phyloP scores from a whole-genome alignment of 2,329 filamentous ascomycete species.

The Calonectria hongkongensis region DNA sequence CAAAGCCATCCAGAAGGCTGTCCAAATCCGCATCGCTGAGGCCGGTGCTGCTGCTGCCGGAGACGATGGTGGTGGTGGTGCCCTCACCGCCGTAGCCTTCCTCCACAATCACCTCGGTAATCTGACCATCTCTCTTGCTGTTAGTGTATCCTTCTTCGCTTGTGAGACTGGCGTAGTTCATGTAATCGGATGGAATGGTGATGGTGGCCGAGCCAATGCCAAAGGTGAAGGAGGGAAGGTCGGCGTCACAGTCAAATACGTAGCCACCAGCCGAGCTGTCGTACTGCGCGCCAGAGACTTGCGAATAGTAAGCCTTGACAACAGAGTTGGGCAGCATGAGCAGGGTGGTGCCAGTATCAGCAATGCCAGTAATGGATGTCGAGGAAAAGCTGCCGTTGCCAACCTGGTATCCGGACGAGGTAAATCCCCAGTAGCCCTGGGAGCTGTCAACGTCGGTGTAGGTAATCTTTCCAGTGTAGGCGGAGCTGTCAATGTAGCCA shows the following conservation, averaged over 20 bases:
- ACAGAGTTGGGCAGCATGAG: conserved; percentile 74
- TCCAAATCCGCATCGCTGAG: background rate
- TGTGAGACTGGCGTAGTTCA: conserved; percentile 68
- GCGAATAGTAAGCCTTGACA: conserved; percentile 68
- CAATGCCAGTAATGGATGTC: conserved; percentile 64
- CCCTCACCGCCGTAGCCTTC: background rate
- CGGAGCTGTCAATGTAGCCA: conserved; percentile 78
- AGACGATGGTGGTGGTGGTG: background rate
- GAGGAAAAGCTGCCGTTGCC: conserved; percentile 52
- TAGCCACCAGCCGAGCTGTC: conserved; percentile 66
- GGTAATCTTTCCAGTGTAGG: conserved; percentile 77
- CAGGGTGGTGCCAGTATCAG: conserved; percentile 79
- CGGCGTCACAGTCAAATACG: conserved; percentile 67
- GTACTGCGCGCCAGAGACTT: conserved; percentile 65
- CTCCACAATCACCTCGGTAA: background rate
- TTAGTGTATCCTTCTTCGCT: conserved; percentile 51
- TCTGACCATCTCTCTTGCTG: background rate
- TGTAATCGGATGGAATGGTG: conserved; percentile 72
- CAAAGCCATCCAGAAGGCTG: conserved; percentile 3
- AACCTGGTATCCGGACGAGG: conserved; percentile 46
- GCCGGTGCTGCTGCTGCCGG: background rate
- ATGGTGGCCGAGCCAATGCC: conserved; percentile 75
- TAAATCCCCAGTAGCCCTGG: conserved; percentile 80
- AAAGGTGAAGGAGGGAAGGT: conserved; percentile 70
- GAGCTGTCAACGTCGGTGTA: conserved; percentile 77